Evolutionary conservation across 331 rosid genomes (phyloP).

Genomic region (Phaseolus coccineus): DNA sequence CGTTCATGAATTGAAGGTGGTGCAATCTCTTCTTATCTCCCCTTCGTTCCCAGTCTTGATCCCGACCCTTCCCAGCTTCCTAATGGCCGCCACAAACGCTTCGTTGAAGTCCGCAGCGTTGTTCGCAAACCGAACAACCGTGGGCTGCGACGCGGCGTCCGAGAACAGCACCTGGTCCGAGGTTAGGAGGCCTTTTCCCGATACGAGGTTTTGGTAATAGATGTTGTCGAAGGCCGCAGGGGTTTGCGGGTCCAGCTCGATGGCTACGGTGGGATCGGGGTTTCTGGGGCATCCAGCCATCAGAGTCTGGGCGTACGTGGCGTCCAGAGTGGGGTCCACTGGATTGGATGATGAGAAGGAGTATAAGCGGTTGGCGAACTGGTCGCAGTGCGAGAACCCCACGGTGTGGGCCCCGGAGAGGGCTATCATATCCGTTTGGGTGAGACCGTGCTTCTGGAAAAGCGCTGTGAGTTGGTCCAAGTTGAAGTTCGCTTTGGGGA

Average conservation of each 20-base stretch:
- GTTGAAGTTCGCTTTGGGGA: conserved; percentile 61
- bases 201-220: conserved; percentile 62
- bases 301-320: conserved; percentile 53
- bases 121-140: conserved; percentile 64
- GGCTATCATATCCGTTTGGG: conserved; percentile 70
- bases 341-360: conserved; percentile 35
- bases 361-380: conserved; percentile 63
- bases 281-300: conserved; percentile 55
- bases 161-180: conserved; percentile 71
- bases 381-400: conserved; percentile 76
- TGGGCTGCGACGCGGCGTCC: conserved; percentile 49
- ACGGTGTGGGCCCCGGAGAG: conserved; percentile 88
- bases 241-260: conserved; percentile 59
- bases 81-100: conserved; percentile 70
- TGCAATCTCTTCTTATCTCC: conserved; percentile 65
- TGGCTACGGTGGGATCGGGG: conserved; percentile 48
- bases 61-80: conserved; percentile 77
- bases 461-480: conserved; percentile 59
- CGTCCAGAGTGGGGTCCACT: conserved; percentile 65
- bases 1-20: conserved; percentile 57
- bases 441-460: conserved; percentile 56
- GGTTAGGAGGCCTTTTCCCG: conserved; percentile 59
- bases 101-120: conserved; percentile 45
- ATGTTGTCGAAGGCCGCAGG: conserved; percentile 58
- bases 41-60: conserved; percentile 71